Conservation (phyloP, 129 eudicot genomes). For the Arctium lappa region DNA sequence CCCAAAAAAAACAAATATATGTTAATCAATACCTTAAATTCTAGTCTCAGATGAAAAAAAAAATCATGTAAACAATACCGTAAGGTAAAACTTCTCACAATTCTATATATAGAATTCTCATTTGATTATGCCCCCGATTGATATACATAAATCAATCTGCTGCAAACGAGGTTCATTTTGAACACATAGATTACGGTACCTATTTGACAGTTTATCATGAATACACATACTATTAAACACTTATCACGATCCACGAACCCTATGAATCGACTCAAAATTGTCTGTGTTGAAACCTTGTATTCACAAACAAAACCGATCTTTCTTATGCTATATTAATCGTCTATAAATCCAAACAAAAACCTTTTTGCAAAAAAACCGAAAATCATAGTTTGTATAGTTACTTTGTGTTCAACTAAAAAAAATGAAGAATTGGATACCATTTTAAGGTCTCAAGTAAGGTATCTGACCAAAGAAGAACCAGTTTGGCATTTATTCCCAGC, state of each 20-base stretch:
- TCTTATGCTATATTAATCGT: neutral
- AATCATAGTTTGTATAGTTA: neutral
- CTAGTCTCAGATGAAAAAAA: no score
- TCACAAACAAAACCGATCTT: neutral
- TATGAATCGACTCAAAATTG: neutral
- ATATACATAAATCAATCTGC: no score
- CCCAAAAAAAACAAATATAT: no score
- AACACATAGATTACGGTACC: neutral
- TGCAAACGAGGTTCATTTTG: no score
- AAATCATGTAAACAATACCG: no score
- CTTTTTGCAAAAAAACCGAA: neutral
- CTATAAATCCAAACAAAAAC: slow-evolving; percentile 7
- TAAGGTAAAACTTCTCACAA: no score
- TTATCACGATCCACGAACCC: neutral
- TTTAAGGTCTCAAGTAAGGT: neutral
- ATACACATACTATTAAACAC: neutral
- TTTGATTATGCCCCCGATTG: no score
- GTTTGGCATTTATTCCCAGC: slow-evolving; percentile 12
- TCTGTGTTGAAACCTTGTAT: neutral
- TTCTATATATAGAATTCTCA: no score
- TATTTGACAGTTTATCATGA: neutral
- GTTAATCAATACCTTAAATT: no score
- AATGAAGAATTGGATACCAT: neutral
- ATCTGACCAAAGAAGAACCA: neutral
- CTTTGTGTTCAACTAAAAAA: neutral